These are phyloP conservation scores for Lasiosphaeria miniovina DNA, from an alignment of 495 filamentous ascomycete species.

Conservation along the genomic window DNA sequence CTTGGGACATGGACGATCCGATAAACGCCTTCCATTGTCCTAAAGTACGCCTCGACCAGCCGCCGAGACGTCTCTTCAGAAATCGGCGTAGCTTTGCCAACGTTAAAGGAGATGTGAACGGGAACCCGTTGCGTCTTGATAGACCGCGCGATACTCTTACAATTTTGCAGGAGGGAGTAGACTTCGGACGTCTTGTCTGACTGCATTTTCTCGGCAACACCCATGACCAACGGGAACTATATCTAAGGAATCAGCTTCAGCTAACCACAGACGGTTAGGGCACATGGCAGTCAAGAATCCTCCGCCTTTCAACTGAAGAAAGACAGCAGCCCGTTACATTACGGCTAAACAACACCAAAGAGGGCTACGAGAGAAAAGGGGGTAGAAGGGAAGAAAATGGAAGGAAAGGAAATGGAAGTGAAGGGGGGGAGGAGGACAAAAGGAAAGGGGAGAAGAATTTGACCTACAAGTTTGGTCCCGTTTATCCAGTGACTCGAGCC, in stretches of 20 bases:
- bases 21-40: slow-evolving; percentile 50
- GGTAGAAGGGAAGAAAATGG: neutral
- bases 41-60: slow-evolving; percentile 51
- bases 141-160: slow-evolving; percentile 45
- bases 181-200: slow-evolving; percentile 39
- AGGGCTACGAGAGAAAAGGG: neutral
- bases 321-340: neutral
- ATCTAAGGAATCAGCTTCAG: slow-evolving; percentile 13
- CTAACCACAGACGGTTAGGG: no score
- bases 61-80: slow-evolving; percentile 41
- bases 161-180: slow-evolving; percentile 35
- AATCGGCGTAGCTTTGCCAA: slow-evolving; percentile 31
- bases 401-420: neutral
- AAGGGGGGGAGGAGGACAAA: no score
- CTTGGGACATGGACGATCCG: slow-evolving; percentile 51
- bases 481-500: slow-evolving; percentile 57
- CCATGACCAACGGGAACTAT: slow-evolving; percentile 44
- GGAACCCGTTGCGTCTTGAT: slow-evolving; percentile 44
- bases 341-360: neutral
- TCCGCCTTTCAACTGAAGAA: no score
- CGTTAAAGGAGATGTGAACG: slow-evolving; percentile 25
- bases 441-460: neutral
- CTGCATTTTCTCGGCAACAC: slow-evolving; percentile 36
- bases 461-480: slow-evolving; percentile 43
- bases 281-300: no score